Evolutionary conservation across 345 rosid genomes (phyloP), one percentile per base, ranked within the genome.

Genomic region (Psidium guajava): DNA sequence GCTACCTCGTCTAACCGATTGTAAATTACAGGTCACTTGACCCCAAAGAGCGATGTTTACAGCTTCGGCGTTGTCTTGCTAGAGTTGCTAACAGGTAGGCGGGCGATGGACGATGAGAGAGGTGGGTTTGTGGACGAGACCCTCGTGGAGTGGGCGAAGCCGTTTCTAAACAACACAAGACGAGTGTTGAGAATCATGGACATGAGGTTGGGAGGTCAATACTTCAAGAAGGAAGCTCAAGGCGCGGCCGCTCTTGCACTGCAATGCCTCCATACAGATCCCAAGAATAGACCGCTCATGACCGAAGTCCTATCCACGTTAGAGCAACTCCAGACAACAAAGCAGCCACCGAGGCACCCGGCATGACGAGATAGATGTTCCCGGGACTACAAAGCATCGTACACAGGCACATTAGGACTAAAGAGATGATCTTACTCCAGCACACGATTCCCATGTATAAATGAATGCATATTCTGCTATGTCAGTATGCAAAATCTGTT

Each of bases 41-140:
- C 97, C 75, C 93, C 98, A 25, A 96, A 94, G 91, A 94, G 98
- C 55, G 98, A 96, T 28, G 98, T 96, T 54, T 96, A 95, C 87
- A 93, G 99, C 91, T 95, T 94, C 11, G 98, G 99, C 20, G 98
- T 95, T 56, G 96, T 96, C 82, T 84, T 95, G 86, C 85, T 96
- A 58, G 99, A 96, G 90, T 82, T 96, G 56, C 90, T 96, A 3
- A 88, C 96, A 12, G 98, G 98, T 81, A 91, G 91, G 84, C 86
- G 94, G 55, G 99, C 91, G 40, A 85, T 94, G 91, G 96, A 93
- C 9, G 92, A 92, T 44, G 94, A 87, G 20, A 91, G 85, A 86
- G 88, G 85, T 9, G 88, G 93, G 61, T 85, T 50, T 82, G 87
- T 86, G 12, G 98, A 94, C 49, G 98, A 93, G 83, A 90, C 93